Conservation (phyloP, 257 asterid species). For the Avicennia marina region DNA sequence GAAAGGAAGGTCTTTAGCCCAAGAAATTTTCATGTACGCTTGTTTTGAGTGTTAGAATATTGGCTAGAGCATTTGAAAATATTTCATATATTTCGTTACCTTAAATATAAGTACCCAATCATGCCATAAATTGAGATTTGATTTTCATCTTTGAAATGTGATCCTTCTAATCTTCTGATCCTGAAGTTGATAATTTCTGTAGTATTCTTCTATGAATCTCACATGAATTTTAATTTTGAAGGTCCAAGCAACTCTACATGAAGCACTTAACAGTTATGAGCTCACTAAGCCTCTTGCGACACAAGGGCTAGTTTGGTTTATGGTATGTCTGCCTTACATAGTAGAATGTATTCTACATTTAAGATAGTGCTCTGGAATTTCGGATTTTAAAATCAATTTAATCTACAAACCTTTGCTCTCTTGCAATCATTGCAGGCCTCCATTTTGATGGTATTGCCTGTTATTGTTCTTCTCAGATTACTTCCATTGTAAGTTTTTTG, state of each 20-base stretch:
- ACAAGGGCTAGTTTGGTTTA: constrained; percentile 23
- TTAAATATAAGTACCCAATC: no score
- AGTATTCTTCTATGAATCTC: neutral
- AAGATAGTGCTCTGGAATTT: neutral
- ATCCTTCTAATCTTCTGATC: no score
- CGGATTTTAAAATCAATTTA: neutral
- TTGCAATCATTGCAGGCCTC: constrained; percentile 26
- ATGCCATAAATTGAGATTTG: no score
- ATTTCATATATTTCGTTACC: no score
- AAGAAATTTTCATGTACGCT: neutral
- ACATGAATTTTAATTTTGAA: constrained; percentile 13
- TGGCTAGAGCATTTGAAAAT: no score
- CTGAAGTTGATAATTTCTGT: neutral
- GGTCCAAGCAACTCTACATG: constrained; percentile 31
- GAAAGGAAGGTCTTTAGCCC: neutral
- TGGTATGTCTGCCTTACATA: constrained; percentile 19
- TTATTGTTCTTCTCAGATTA: constrained; percentile 22
- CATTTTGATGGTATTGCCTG: constrained; percentile 28
- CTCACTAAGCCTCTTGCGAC: constrained; percentile 38
- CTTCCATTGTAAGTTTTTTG: constrained; percentile 23
- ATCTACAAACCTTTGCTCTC: neutral
- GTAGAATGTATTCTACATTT: neutral
- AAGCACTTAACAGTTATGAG: constrained; percentile 23
- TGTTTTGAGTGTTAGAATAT: no score
- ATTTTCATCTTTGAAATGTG: no score